Conservation (phyloP, 371 early-diverging fungal species). For the Syncephalastrum sp. region DNA sequence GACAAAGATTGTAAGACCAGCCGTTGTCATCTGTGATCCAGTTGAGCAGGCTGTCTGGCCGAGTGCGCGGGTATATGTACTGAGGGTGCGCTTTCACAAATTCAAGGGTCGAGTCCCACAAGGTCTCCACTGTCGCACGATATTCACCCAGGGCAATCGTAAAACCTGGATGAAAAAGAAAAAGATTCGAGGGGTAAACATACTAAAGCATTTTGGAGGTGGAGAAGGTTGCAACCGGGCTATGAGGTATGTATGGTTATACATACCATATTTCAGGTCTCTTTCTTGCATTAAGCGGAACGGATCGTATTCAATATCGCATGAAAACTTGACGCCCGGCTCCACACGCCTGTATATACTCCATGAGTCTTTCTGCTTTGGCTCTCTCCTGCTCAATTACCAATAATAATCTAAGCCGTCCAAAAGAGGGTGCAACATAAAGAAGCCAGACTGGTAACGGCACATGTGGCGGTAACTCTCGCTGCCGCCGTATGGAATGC, state of each 20-base stretch:
- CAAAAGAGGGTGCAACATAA: conserved; percentile 72
- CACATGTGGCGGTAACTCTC: conserved; percentile 96
- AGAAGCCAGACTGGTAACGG: conserved; percentile 73
- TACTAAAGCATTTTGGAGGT: not conserved
- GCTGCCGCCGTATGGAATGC: conserved; percentile 81
- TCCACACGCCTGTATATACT: conserved; percentile 92
- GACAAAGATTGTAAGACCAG: conserved; percentile 59
- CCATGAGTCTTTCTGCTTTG: conserved; percentile 17
- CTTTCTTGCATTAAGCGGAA: conserved; percentile 81
- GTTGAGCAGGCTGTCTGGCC: conserved; percentile 34
- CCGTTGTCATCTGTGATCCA: conserved; percentile 40
- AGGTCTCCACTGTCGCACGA: conserved; percentile 76
- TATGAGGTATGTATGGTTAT: not conserved
- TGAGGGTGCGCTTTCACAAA: conserved; percentile 55
- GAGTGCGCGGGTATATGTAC: conserved; percentile 43
- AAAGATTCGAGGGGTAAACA: not conserved
- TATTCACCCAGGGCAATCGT: conserved; percentile 82
- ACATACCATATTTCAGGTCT: conserved; percentile 76
- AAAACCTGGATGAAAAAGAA: conserved; percentile 35
- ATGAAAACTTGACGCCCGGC: conserved; percentile 84
- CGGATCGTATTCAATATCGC: conserved; percentile 89
- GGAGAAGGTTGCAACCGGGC: no score
- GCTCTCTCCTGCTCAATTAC: conserved; percentile 45
- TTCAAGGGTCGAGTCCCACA: conserved; percentile 72
- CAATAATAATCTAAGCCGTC: conserved; percentile 87